Base-by-base conservation (phyloP, 805 yeast genomes). In the Nakazawaea molendinolei region DNA sequence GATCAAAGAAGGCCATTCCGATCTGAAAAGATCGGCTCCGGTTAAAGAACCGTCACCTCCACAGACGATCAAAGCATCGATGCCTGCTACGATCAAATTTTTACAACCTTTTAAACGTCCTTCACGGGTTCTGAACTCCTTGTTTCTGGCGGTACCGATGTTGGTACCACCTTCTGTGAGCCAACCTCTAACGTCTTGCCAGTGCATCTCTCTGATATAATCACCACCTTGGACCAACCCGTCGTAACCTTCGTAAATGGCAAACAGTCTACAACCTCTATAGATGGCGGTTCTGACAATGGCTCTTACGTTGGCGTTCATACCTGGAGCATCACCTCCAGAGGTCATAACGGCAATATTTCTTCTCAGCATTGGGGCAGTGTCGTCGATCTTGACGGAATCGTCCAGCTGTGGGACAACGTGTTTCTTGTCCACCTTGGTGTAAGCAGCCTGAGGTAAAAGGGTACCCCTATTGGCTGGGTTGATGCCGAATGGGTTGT, bases 261-360 rank as follows among this genome's bases (percentile, higher is more conserved):
- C 97, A 51, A 71, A 92, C 21, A 87, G 90, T 44, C 87, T 94
- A 65, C 97, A 92, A 13, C 83, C 89, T 40, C 77, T 69, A 64
- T 68, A 75, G 45, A 92, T 86, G 44, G 95, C 95, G 2, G 96
- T 76, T 50, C 98, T 74, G 7, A 90, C 95, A 41, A 92, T 95
- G 1, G 97, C 95, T 44, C 98, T 72, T 6, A 92, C 98, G 19
- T 80, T 85, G 4, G 97, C 90, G 60, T 87, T 86, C 98, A 92
- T 92, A 51, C 99, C 99, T 21, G 94, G 98, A 36, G 97, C 84
- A 56, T 92, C 99, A 61, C 99, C 98, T 49, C 98, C 98, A 1
- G 95, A 86, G 5, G 97, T 92, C 90, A 92, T 87, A 34, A 92
- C 92, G 4, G 95, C 98, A 45, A 92, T 85, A 47, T 77, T 75